Evolutionary conservation across 352 stramenopile genomes (phyloP).

Genomic region (Globisporangium cederbergense): DNA sequence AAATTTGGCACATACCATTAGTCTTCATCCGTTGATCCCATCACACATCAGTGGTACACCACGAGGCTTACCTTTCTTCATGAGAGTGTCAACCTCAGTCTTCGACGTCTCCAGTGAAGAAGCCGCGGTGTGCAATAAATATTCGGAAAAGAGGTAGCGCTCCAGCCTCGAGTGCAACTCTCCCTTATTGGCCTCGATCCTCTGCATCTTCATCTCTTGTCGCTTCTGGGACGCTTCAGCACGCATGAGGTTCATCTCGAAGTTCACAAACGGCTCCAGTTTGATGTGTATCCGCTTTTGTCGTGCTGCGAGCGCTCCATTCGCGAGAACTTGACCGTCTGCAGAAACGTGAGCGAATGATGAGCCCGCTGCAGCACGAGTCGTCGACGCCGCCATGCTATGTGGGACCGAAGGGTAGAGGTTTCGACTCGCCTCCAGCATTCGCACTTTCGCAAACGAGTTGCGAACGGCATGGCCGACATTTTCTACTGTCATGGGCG

Average conservation of each 20-base stretch:
- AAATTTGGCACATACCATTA: constrained; percentile 1
- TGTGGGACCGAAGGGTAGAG: constrained; percentile 42
- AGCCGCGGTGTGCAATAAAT: constrained; percentile 67
- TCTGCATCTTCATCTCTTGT: constrained; percentile 82
- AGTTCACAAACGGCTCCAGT: constrained; percentile 78
- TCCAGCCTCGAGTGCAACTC: constrained; percentile 71
- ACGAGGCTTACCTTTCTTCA: constrained; percentile 61
- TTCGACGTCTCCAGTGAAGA: constrained; percentile 56
- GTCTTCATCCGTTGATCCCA: neutral
- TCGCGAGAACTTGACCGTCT: constrained; percentile 29
- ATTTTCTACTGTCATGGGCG: constrained; percentile 23
- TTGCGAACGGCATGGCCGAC: constrained; percentile 32
- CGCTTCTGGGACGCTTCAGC: constrained; percentile 74
- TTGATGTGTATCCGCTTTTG: constrained; percentile 67
- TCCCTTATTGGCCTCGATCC: constrained; percentile 79
- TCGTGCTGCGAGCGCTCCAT: constrained; percentile 12
- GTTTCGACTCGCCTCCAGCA: constrained; percentile 28
- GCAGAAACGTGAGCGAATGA: constrained; percentile 12
- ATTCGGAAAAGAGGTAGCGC: constrained; percentile 76
- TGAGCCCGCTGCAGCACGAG: constrained; percentile 6
- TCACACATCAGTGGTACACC: neutral
- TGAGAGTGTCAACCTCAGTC: constrained; percentile 53
- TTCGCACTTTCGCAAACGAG: constrained; percentile 45
- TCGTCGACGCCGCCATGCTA: neutral
- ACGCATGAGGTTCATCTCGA: constrained; percentile 79